Evolutionary conservation across 169 alveolate genomes (phyloP), one percentile per base, ranked within the genome.

Genomic region (Toxoplasma gondii): DNA sequence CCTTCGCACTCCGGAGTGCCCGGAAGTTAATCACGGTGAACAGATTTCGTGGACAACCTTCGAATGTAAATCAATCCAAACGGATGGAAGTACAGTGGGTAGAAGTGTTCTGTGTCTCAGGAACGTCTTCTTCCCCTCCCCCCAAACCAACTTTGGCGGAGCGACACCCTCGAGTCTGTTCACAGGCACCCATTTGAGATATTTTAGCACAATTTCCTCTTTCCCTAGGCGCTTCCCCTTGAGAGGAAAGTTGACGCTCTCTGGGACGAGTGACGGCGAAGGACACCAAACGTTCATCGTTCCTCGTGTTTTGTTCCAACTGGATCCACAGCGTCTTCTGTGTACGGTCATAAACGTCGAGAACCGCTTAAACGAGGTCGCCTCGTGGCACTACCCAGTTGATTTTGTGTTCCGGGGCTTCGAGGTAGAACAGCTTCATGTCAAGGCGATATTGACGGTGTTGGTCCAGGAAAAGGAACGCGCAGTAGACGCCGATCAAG

Each of bases 321-420:
- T 49, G 58, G 22, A 49, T 49, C 58, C 58, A 49, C 58, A 49
- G 4, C 12, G 4, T 12, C 58, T 7, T 49, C 58, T 4, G 58
- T 49, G 58, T 49, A 49, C 58, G 58, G 58, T 12, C 58, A 49
- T 12, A 49, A 49, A 12, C 12, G 12, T 49, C 58, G 58, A 19
- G 74, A 4, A 1, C 74, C 5, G n/a, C 17, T 91, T 67, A 91
- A 34, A 91, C 91, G 43, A 98, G 97, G 92, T 98, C 98, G 0
- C 99, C 99, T 19, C 99, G 95, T 17, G 99, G 99, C 38, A 94
- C 96, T 88, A 98, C 98, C 99, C 99, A 98, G 93, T 97, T 97
- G 91, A 97, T 91, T 94, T 98, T 98, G 95, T 97, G 98, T 93
- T 98, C 99, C 24, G 99, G 99, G 4, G 99, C 99, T 94, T 97